A percentile compares a stretch with the other conserved stretches of the same genome.
Conservation (phyloP, 352 stramenopile genomes). For the Plasmopara halstedii region DNA sequence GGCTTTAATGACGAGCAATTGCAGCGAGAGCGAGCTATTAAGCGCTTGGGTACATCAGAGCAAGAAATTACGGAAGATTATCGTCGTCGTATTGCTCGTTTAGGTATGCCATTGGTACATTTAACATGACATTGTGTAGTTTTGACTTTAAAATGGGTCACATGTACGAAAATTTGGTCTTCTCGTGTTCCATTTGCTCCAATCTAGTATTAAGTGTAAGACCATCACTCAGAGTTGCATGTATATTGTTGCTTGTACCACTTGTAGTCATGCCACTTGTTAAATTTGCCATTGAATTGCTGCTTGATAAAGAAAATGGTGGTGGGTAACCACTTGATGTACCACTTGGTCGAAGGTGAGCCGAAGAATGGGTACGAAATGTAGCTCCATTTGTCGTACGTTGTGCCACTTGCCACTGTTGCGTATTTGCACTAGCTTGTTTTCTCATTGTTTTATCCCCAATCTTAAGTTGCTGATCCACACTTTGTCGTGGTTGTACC, state of each 20-base stretch:
- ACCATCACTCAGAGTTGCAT: conserved; percentile 13
- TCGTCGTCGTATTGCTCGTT: conserved; percentile 38
- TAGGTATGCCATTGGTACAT: conserved; percentile 15
- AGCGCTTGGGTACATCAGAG: conserved; percentile 45
- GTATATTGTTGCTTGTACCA: conserved; percentile 12
- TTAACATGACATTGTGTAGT: neutral
- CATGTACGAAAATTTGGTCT: conserved; percentile 38
- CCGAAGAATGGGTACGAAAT: conserved; percentile 25
- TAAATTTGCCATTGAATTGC: conserved; percentile 23
- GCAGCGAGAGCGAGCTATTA: conserved; percentile 49
- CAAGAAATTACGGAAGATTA: conserved; percentile 62
- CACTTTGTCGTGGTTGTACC: conserved; percentile 28
- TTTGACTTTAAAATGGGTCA: conserved; percentile 7
- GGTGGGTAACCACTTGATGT: conserved; percentile 20
- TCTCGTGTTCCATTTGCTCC: conserved; percentile 70
- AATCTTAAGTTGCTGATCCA: conserved; percentile 13
- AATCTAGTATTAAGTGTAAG: conserved; percentile 60
- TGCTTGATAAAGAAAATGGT: conserved; percentile 31
- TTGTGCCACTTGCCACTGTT: conserved; percentile 13
- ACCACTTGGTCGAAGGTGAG: conserved; percentile 22
- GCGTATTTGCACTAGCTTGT: conserved; percentile 24
- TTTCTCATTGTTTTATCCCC: conserved; percentile 29
- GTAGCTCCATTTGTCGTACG: conserved; percentile 25
- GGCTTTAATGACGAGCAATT: conserved; percentile 58
- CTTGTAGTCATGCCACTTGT: conserved; percentile 1